Conservation (phyloP, 169 alveolate species). For the Plasmodium coatneyi region DNA sequence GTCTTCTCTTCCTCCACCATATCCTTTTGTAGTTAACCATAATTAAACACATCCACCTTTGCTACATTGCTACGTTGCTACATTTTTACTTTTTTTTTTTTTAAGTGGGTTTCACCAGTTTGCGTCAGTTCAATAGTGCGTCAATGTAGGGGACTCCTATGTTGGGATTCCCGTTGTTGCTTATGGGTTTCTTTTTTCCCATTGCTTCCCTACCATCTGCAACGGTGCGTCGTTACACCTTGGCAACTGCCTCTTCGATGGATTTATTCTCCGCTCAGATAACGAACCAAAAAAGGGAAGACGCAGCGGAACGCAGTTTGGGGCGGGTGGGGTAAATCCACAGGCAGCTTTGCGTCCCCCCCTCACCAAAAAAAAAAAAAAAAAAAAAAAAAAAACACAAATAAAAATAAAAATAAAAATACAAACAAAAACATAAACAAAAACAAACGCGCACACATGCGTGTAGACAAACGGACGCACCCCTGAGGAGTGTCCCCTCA, state of each 20-base stretch:
- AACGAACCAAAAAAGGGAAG: background rate
- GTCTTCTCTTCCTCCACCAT: background rate
- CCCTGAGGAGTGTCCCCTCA: background rate
- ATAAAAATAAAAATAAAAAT: background rate
- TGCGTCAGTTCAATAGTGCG: background rate
- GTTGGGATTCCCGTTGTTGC: background rate
- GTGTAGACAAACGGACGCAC: background rate
- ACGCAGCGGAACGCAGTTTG: background rate
- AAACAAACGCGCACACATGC: background rate
- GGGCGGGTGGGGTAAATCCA: background rate
- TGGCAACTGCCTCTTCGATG: background rate
- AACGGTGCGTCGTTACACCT: background rate
- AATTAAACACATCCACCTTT: background rate
- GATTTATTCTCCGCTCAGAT: background rate
- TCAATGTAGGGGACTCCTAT: background rate
- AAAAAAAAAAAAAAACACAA: too few relatives aligned
- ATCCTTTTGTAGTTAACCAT: background rate
- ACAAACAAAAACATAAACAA: background rate
- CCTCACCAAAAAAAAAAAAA: background rate
- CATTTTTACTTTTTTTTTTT: too few relatives aligned
- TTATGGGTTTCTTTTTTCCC: background rate
- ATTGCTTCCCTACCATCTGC: background rate
- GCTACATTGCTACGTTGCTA: background rate
- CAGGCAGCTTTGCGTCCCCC: background rate
- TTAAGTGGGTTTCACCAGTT: background rate